Conservation (phyloP, 768 basidiomycete genomes). For the Boletus huronensis region DNA sequence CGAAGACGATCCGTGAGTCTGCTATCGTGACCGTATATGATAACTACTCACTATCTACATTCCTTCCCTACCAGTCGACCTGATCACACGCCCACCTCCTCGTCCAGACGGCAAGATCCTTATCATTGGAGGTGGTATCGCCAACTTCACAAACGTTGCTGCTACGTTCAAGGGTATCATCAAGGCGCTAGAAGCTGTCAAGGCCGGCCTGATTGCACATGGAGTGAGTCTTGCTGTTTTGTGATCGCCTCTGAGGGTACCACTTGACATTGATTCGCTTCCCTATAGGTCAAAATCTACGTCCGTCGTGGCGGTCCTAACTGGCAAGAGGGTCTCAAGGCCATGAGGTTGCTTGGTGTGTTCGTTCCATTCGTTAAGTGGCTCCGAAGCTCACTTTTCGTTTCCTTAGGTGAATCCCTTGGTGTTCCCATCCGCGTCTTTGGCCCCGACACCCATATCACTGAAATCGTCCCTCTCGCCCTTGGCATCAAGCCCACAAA, state of each 20-base stretch:
- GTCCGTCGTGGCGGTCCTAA: constrained; percentile 98
- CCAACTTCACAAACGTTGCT: constrained; percentile 99
- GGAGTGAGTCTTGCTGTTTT: constrained; percentile 12
- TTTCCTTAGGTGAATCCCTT: constrained; percentile 68
- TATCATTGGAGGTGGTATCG: constrained; percentile 99
- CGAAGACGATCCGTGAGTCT: constrained; percentile 88
- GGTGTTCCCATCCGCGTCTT: constrained; percentile 97
- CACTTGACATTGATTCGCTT: constrained; percentile 35
- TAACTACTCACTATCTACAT: not conserved
- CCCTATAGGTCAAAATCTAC: constrained; percentile 78
- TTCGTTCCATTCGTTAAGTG: not conserved
- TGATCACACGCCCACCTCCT: constrained; percentile 88
- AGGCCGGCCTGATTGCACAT: constrained; percentile 68
- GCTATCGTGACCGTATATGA: not conserved
- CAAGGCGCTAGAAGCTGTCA: constrained; percentile 91
- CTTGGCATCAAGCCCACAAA: constrained; percentile 60
- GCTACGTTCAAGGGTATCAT: constrained; percentile 99
- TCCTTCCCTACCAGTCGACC: constrained; percentile 56
- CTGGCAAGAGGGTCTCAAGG: constrained; percentile 98
- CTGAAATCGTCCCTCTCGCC: constrained; percentile 97
- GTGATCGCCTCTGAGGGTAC: not conserved
- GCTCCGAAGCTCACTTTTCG: not conserved
- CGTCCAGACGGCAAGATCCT: constrained; percentile 91
- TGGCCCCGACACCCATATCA: constrained; percentile 98
- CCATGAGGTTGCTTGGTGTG: constrained; percentile 86